Base-by-base conservation (phyloP, 352 stramenopile species). In the Phytopythium oedochilum region DNA sequence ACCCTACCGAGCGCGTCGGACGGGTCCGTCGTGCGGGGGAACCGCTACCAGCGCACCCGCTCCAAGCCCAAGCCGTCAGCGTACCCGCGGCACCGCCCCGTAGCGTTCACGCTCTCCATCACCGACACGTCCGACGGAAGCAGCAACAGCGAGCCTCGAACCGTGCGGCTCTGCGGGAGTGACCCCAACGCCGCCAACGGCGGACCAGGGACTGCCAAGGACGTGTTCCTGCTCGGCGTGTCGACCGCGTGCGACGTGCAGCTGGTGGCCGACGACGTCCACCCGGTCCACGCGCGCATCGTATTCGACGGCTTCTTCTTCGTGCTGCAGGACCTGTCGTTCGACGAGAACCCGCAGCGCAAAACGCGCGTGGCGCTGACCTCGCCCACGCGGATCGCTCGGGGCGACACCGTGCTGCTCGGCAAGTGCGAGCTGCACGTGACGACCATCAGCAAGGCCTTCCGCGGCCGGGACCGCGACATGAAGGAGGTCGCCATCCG, bases 271-370 rank as follows among this genome's bases (percentile, higher is more conserved):
- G 70, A 73, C 14, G 75, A 68, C 12, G 64, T 91, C 9, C 71
- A 71, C 43, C 61, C 57, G 5, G 71, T 89, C 2, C 80, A 91
- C 56, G 70, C 80, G 29, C 67, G 78, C 23, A 88, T 91, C 46
- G 40, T 60, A 0, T 88, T 89, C 43, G 78, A 91, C 29, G 78
- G 78, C 2, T 59, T 60, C 18, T 84, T 78, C n/a, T 90, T 86
- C 50, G 57, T 90, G 39, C 59, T 90, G 9, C 71, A 90, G 53
- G 80, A 90, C 28, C 57, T 90, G 18, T 88, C 78, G 8, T 89
- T 90, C 53, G 75, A 90, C 40, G 66, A 71, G 2, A 83, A 87
- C 20, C 71, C 70, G 38, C 59, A 55, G 18, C 67, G 63, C 17
- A 75, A 84, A 57, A 89, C 78, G 0, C 78, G 80, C 18, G 68